Percentiles rank a stretch among this genome's conserved stretches.
These are phyloP conservation scores for Ilyonectria mors-panacis DNA, from an alignment of 2,329 filamentous ascomycete genomes.

Conservation along the genomic window DNA sequence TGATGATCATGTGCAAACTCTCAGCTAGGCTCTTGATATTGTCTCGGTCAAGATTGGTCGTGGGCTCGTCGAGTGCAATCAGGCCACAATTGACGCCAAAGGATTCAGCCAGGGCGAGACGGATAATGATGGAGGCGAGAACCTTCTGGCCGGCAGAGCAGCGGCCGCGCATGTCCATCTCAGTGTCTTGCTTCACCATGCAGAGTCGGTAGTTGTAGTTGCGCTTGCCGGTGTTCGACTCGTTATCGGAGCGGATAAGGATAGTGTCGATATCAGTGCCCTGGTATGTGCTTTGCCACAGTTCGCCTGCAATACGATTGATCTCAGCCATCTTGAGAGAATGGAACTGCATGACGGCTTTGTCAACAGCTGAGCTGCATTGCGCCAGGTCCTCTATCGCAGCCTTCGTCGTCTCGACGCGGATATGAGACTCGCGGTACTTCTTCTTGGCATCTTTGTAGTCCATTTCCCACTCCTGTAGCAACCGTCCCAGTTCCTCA, in stretches of 20 bases:
- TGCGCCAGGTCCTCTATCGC: slow-evolving; percentile 91
- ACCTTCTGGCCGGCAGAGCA: slow-evolving; percentile 98
- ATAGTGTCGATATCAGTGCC: slow-evolving; percentile 98
- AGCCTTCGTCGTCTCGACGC: slow-evolving; percentile 91
- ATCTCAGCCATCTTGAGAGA: slow-evolving; percentile 98
- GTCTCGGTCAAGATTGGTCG: slow-evolving; percentile 94
- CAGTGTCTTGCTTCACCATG: slow-evolving; percentile 97
- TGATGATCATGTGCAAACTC: slow-evolving; percentile 90
- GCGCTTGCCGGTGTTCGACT: slow-evolving; percentile 79
- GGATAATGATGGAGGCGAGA: slow-evolving; percentile 96
- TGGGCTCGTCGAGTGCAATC: slow-evolving; percentile 97
- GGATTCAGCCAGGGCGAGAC: slow-evolving; percentile 93
- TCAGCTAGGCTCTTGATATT: slow-evolving; percentile 93
- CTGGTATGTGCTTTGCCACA: slow-evolving; percentile 98
- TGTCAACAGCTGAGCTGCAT: slow-evolving; percentile 88
- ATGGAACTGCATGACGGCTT: slow-evolving; percentile 98
- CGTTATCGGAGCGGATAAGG: slow-evolving; percentile 92
- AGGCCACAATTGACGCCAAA: slow-evolving; percentile 97
- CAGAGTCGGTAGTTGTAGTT: slow-evolving; percentile 97
- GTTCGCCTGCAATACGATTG: slow-evolving; percentile 92
- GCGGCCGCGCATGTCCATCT: slow-evolving; percentile 99
- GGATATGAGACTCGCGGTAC: slow-evolving; percentile 91
- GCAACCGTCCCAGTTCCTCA: slow-evolving; percentile 79
- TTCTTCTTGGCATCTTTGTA: slow-evolving; percentile 86
- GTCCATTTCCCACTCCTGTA: slow-evolving; percentile 86